A percentile compares a stretch with the other conserved stretches of the same genome.
These are phyloP conservation scores for Pythium apleroticum DNA, from an alignment of 352 stramenopile species.

Conservation along the genomic window DNA sequence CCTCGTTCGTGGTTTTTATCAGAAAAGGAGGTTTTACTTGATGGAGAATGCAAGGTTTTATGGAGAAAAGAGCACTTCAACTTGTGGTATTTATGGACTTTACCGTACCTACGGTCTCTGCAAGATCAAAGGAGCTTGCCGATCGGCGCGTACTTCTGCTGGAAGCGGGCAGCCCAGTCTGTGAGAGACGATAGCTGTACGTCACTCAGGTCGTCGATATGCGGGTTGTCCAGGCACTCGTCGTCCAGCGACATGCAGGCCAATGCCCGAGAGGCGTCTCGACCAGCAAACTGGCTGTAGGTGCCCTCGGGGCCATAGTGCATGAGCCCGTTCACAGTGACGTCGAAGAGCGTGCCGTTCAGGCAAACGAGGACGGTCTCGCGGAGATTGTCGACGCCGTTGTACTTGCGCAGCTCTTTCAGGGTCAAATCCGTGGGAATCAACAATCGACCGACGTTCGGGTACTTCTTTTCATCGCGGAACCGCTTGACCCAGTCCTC, in stretches of 20 bases:
- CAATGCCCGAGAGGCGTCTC: constrained; percentile 90
- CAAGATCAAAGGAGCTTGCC: constrained; percentile 40
- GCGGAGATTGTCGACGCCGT: constrained; percentile 62
- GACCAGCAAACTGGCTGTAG: constrained; percentile 94
- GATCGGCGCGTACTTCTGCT: constrained; percentile 91
- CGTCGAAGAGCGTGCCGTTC: constrained; percentile 92
- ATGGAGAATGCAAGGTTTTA: background rate
- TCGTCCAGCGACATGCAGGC: constrained; percentile 95
- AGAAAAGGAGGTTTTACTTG: constrained; percentile 19
- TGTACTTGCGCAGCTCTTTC: constrained; percentile 67
- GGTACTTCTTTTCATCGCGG: constrained; percentile 83
- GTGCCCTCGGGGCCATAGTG: constrained; percentile 92
- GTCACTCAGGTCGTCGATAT: constrained; percentile 76
- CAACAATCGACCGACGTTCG: constrained; percentile 88
- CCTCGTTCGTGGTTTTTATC: constrained; percentile 1
- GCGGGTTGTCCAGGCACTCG: constrained; percentile 83
- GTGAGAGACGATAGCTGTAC: constrained; percentile 88
- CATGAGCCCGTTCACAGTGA: constrained; percentile 81
- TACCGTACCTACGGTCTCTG: constrained; percentile 4
- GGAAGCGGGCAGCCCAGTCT: constrained; percentile 94
- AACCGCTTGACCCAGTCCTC: constrained; percentile 89
- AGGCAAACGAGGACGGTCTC: constrained; percentile 89
- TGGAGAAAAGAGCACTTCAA: constrained; percentile 19
- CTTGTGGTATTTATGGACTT: constrained; percentile 20
- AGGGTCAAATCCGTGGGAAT: constrained; percentile 45